Conservation (phyloP, 495 filamentous ascomycete genomes). For the Achaetomiella virescens region DNA sequence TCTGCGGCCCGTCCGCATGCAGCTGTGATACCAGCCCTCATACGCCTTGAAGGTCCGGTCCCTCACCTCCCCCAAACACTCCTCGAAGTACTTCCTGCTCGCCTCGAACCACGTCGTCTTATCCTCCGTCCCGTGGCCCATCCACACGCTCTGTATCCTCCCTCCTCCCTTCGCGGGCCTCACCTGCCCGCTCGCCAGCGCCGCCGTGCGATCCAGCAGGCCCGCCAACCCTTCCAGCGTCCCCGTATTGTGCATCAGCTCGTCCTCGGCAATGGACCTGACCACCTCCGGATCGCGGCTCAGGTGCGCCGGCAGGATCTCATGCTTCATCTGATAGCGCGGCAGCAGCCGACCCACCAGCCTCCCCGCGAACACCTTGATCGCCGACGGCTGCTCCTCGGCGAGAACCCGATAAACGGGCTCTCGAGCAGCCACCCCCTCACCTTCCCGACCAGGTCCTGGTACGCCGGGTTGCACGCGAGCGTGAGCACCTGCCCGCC, state of each 20-base stretch:
- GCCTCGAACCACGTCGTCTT: slow-evolving; percentile 55
- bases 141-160: slow-evolving; percentile 45
- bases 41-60: slow-evolving; percentile 68
- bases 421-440: slow-evolving; percentile 61
- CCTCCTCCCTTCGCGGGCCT: slow-evolving; percentile 30
- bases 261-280: slow-evolving; percentile 51
- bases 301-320: slow-evolving; percentile 52
- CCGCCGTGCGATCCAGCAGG: slow-evolving; percentile 63
- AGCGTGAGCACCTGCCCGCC: slow-evolving; percentile 61
- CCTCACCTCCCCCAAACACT: slow-evolving; percentile 40
- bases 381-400: slow-evolving; percentile 47
- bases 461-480: slow-evolving; percentile 35
- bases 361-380: slow-evolving; percentile 55
- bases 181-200: slow-evolving; percentile 38
- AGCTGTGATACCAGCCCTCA: slow-evolving; percentile 74
- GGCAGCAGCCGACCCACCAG: slow-evolving; percentile 62
- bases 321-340: slow-evolving; percentile 49
- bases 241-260: slow-evolving; percentile 68
- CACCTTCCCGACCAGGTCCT: slow-evolving; percentile 41
- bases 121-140: slow-evolving; percentile 66
- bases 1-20: slow-evolving; percentile 61
- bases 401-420: slow-evolving; percentile 65
- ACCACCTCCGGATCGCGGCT: slow-evolving; percentile 57
- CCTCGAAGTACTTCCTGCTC: slow-evolving; percentile 55
- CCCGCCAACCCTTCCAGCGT: slow-evolving; percentile 69